Base-by-base conservation (phyloP, 352 stramenopile genomes). In the Phytophthora pistaciae region DNA sequence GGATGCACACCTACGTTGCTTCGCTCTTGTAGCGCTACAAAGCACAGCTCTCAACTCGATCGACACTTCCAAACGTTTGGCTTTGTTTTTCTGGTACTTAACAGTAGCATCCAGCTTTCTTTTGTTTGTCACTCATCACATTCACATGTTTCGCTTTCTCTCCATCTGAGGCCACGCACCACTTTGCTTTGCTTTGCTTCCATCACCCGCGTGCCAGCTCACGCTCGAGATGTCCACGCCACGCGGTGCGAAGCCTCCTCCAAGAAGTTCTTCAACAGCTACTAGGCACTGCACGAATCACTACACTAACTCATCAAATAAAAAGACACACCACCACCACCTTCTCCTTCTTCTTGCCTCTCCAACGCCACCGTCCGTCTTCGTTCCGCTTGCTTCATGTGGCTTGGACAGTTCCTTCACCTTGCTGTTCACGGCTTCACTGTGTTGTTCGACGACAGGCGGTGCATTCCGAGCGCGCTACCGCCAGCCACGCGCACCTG, bases 401-500 rank as follows among this genome's bases (percentile, higher is more conserved):
- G 60, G 61, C 53, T 73, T 71, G 54, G 59, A 61, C 49, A 58
- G 20, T 66, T 75, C 36, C 59, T 60, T 44, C 25, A 53, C 18
- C 44, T 64, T 54, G 27, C 27, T 7, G 9, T 48, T 80, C 44
- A 71, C 53, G 72, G 54, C 68, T 78, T 82, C 16, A 70, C 62
- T 46, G 70, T 72, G 42, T 27, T 70, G 60, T 68, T 73, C 48
- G 83, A 58, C 49, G 86, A 90, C 62, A 90, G 63, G 27, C 87
- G 83, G 60, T 91, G 77, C 78, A 91, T 87, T 16, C 55, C 38
- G 31, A 77, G 20, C 48, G 77, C 74, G 40, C 75, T 80, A n/a
- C 90, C 90, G 25, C 90, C 90, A 7, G 90, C 90, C 16, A 85
- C 81, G 54, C 85, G 85, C 54, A 95, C 76, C 57, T 94, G 84